Percentiles rank a stretch among this genome's conserved stretches.
These are phyloP conservation scores for Pestalotiopsis fici DNA, from an alignment of 2,329 filamentous ascomycete genomes.

Conservation along the genomic window DNA sequence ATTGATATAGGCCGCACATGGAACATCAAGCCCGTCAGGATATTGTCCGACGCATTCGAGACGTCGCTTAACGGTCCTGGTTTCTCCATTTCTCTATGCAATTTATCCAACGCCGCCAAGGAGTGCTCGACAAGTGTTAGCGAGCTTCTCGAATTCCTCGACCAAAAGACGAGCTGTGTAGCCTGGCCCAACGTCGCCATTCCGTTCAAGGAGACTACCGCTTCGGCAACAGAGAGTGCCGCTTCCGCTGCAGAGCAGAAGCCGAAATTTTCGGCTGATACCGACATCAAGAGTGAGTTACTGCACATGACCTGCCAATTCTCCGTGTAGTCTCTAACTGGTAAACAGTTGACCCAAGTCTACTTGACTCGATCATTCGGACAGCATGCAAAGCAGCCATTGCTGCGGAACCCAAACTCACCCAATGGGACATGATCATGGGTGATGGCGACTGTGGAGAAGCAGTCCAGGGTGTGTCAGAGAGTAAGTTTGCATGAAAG, in stretches of 20 bases:
- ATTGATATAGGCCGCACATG: slow-evolving; percentile 42
- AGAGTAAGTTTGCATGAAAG: slow-evolving; percentile 9
- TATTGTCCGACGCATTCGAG: slow-evolving; percentile 50
- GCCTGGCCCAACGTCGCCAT: slow-evolving; percentile 43
- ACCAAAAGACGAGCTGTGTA: slow-evolving; percentile 50
- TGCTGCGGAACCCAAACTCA: slow-evolving; percentile 31
- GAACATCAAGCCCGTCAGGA: slow-evolving; percentile 46
- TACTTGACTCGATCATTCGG: slow-evolving; percentile 26
- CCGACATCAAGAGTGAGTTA: slow-evolving; percentile 15
- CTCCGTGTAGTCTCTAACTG: not conserved
- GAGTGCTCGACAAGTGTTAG: slow-evolving; percentile 19
- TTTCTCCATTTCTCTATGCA: slow-evolving; percentile 56
- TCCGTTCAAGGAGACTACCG: not conserved
- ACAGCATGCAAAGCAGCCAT: slow-evolving; percentile 34
- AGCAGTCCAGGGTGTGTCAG: slow-evolving; percentile 25
- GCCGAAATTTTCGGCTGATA: slow-evolving; percentile 6
- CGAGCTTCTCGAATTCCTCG: slow-evolving; percentile 48
- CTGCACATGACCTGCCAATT: not conserved
- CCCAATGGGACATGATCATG: slow-evolving; percentile 34
- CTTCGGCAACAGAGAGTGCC: not conserved
- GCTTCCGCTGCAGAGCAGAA: not conserved
- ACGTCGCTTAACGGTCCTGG: slow-evolving; percentile 57
- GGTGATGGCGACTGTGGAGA: slow-evolving; percentile 35
- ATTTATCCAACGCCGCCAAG: slow-evolving; percentile 39
- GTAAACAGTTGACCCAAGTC: slow-evolving; percentile 24